Evolutionary conservation across 495 filamentous ascomycete genomes (phyloP), one percentile per base, ranked within the genome.

Genomic region (Ramalina intermedia): DNA sequence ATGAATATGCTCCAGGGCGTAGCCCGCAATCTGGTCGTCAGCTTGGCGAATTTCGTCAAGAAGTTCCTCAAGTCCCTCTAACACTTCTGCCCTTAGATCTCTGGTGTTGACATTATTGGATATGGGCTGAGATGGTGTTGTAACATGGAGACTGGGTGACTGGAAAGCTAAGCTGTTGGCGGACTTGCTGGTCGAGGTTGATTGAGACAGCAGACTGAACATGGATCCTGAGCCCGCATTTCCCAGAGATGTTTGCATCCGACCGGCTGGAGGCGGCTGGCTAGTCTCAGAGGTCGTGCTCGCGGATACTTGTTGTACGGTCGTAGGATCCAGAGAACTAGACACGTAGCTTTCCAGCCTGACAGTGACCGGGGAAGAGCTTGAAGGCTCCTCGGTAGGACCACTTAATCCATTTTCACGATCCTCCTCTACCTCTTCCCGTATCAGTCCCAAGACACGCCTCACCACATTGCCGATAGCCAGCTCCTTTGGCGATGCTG

Each of bases 391-490:
- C 66, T 63, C 65, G 13, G 71, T 71, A 51, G 66, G 59, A 54
- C 78, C 69, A 55, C 75, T 70, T 55, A 56, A 53, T 37, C 73
- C 71, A 50, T 70, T 81, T 41, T 82, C 85, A 40, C 82, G 69
- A 46, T 87, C 82, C 56, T 90, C 87, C 44, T 85, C 78, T 33
- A 82, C 81, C 58, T 96, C 90, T 59, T 96, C 90, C 21, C 91
- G 79, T 54, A 98, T 87, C 43, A 96, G 71, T 36, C 86, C 87
- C 18, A 98, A 68, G 16, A 96, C 83, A 48, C 91, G 81, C 47
- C 90, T 75, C 27, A 94, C 85, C 56, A 96, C 84, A 56, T 96
- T 98, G 41, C 90, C 90, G 21, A 95, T 87, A 3, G 84, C 86
- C 58, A 93, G 78, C 66, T 96, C 91, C 16, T 81, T 71, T 13